Percentiles rank a stretch among this genome's conserved stretches.
phyloP scores from a whole-genome alignment of 305 asterid genomes.

The Rubia tinctorum region DNA sequence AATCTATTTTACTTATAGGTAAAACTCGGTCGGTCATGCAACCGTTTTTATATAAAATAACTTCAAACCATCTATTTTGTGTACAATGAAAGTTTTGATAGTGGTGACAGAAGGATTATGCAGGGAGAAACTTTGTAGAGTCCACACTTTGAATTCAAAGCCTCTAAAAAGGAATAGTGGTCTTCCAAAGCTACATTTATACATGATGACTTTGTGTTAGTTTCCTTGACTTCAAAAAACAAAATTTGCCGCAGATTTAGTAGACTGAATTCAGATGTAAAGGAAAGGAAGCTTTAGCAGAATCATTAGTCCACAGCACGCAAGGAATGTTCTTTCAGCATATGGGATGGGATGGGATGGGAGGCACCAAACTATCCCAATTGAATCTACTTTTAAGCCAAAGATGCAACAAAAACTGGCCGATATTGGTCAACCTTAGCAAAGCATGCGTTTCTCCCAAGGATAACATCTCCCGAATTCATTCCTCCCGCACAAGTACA shows the following conservation, averaged over 20 bases:
- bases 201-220: constrained; percentile 16
- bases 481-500: neutral
- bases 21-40: too few species aligned
- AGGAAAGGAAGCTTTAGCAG: neutral
- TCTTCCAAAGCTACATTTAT: neutral
- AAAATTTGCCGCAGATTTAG: neutral
- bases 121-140: neutral
- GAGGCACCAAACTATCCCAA: neutral
- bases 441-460: neutral
- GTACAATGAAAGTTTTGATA: constrained; percentile 10
- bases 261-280: neutral
- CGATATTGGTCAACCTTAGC: neutral
- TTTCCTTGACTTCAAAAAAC: neutral
- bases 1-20: too few species aligned
- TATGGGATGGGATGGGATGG: too few species aligned
- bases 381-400: neutral
- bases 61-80: too few species aligned
- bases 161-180: neutral
- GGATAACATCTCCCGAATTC: neutral
- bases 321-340: constrained; percentile 1
- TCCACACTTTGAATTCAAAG: constrained; percentile 18
- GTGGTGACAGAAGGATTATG: constrained; percentile 15
- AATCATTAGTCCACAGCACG: neutral
- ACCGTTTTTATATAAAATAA: too few species aligned
- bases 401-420: neutral